Evolutionary conservation across 495 filamentous ascomycete genomes (phyloP), one percentile per base, ranked within the genome.

Genomic region (Lasiosphaeris hirsuta): DNA sequence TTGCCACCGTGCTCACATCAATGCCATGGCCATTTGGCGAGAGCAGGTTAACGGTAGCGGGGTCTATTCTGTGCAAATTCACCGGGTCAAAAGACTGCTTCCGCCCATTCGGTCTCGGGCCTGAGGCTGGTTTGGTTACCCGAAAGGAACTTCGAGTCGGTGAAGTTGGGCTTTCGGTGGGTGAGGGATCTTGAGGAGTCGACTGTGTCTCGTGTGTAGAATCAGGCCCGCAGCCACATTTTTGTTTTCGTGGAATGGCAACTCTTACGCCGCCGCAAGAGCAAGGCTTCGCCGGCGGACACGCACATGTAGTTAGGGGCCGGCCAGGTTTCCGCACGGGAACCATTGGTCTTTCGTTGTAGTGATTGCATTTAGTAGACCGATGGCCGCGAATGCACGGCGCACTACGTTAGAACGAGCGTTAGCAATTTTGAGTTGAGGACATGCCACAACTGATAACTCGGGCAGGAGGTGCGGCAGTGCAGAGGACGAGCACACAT

Each of bases 361-460:
- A 84, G 74, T 95, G 90, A 35, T 81, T 84, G 65, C 90, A 95
- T 79, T 87, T 89, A 60, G 89, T 89, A 18, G 90, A 92, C 62
- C 90, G 86, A 71, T 95, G 90, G 50, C 90, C 90, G 51, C 88
- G 87, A 61, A 93, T 90, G 63, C 90, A 95, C 65, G 88, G 86
- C 76, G 87, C 85, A 67, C 90, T 94, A 65, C 50, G 49, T 33
- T 54, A 17, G 39, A 8, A 14, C 48, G 38, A 47, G 15, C 41
- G 65, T 73, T 51, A 72, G 69, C 63, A 30, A 30, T 30, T 30
- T 30, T 30, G 23, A 30, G 23, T 30, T 30, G 23, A 30, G 23
- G 23, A 30, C 23, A 5, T 30, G 23, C 5, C 23, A 30, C 2
- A 30, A n/a, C n/a, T n/a, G n/a, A n/a, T n/a, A n/a, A n/a, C n/a